phyloP scores from a whole-genome alignment of 176 grass and related monocot genomes.

The Ananas comosus region DNA sequence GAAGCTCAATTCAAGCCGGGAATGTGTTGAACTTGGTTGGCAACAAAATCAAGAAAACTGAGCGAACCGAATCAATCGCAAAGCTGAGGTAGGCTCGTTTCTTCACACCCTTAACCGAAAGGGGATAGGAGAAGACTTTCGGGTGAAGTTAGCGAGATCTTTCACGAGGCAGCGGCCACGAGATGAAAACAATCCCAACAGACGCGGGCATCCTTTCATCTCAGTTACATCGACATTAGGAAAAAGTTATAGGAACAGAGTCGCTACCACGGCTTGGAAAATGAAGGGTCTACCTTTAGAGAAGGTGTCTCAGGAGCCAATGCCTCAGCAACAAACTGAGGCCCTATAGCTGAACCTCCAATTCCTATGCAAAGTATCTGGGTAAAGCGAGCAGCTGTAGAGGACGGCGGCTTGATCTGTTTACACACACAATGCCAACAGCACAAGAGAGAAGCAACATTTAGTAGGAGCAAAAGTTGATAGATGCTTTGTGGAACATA shows the following conservation, averaged over 20 bases:
- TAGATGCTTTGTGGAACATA: not conserved
- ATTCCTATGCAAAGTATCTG: constrained; percentile 89
- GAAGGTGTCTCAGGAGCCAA: constrained; percentile 92
- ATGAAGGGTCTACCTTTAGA: constrained; percentile 48
- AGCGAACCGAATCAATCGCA: too few species aligned
- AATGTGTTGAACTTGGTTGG: too few species aligned
- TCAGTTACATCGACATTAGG: not conserved
- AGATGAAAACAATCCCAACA: too few species aligned
- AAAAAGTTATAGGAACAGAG: not conserved
- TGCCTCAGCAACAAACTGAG: constrained; percentile 94
- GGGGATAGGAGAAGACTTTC: too few species aligned
- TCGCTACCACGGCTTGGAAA: constrained; percentile 3
- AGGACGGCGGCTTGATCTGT: constrained; percentile 80
- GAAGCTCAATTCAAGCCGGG: too few species aligned
- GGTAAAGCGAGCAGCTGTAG: constrained; percentile 73
- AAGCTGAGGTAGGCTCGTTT: too few species aligned
- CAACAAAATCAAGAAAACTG: too few species aligned
- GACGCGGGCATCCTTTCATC: not conserved
- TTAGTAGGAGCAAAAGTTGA: not conserved
- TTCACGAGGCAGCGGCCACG: too few species aligned
- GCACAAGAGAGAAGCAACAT: constrained; percentile 2
- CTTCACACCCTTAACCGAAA: too few species aligned
- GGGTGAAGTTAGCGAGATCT: too few species aligned
- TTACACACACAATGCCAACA: constrained; percentile 20
- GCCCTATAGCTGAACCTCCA: constrained; percentile 86